These are phyloP conservation scores for Phoma herbarum DNA, from an alignment of 2,329 filamentous ascomycete genomes.

Conservation along the genomic window DNA sequence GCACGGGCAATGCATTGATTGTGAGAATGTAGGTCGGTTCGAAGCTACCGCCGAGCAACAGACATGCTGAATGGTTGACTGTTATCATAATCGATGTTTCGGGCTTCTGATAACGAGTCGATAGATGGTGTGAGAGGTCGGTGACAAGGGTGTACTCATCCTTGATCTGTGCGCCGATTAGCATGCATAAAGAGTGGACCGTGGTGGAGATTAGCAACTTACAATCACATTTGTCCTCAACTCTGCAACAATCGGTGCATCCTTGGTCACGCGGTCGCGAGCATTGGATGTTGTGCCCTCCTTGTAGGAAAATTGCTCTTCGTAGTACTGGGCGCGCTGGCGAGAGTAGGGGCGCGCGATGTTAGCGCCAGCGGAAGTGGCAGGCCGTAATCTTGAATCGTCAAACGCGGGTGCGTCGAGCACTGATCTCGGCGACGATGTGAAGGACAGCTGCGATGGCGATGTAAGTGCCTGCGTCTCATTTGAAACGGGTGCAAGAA, in stretches of 20 bases:
- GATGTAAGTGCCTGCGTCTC: constrained; percentile 46
- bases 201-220: constrained; percentile 39
- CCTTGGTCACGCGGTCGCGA: constrained; percentile 55
- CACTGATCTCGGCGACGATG: constrained; percentile 45
- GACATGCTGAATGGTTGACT: constrained; percentile 76
- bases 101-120: constrained; percentile 77
- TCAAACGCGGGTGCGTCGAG: constrained; percentile 28
- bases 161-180: constrained; percentile 65
- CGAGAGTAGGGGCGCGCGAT: constrained; percentile 30
- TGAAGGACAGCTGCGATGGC: constrained; percentile 51
- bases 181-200: constrained; percentile 25
- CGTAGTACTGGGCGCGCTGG: constrained; percentile 50
- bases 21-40: constrained; percentile 82
- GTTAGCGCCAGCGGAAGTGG: constrained; percentile 20
- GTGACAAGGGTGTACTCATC: constrained; percentile 79
- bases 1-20: constrained; percentile 73
- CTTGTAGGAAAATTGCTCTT: constrained; percentile 51
- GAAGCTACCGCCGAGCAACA: constrained; percentile 77
- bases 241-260: constrained; percentile 59
- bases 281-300: constrained; percentile 45
- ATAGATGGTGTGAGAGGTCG: constrained; percentile 75
- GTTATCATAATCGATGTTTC: constrained; percentile 77
- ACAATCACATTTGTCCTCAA: constrained; percentile 62
- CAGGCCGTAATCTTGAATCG: constrained; percentile 24
- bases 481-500: constrained; percentile 37